Evolutionary conservation across 495 filamentous ascomycete genomes (phyloP), one percentile per base, ranked within the genome.

Genomic region (Xylaria nigripes): DNA sequence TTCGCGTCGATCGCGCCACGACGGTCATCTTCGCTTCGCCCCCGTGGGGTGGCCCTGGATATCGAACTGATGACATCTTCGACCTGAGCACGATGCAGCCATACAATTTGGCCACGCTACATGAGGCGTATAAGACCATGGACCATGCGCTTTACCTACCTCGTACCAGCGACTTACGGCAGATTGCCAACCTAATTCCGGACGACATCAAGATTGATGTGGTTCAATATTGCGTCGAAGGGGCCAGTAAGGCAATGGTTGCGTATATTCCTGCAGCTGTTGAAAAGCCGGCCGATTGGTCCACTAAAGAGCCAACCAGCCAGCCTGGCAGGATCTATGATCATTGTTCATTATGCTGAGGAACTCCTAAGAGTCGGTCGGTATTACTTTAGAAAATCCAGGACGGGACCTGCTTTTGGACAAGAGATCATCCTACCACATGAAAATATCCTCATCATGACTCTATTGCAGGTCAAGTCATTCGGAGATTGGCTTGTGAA

Each of bases 11-110:
- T 49, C 27, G 59, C 0, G 36, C 49, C 0, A 46, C 55, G 1
- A 84, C 84, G 30, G 77, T 87, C 10, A 63, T 96, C 1, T 98
- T 97, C 72, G 87, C 85, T 6, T 95, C 89, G 59, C 93, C 93
- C 30, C 93, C 93, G 0, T 98, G 93, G 93, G 93, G 93, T 55
- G 93, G 93, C 1, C 88, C 89, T 3, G 81, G 79, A 32, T 98
- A 98, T 66, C 76, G 77, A 21, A 82, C 78, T 6, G 83, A 87
- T 50, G 69, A 83, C 15, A 77, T 98, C 22, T 98, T 96, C 63
- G 82, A 96, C 64, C 76, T 97, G n/a, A 71, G 69, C 45, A 83
- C 76, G 1, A 96, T 98, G 93, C 70, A 87, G 63, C 93, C 94
- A 21, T 98, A 98, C 63, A 81, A 78, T 6, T 65, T 94, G 16